Evolutionary conservation across 352 stramenopile genomes (phyloP).

Genomic region (Peronospora tabacina): DNA sequence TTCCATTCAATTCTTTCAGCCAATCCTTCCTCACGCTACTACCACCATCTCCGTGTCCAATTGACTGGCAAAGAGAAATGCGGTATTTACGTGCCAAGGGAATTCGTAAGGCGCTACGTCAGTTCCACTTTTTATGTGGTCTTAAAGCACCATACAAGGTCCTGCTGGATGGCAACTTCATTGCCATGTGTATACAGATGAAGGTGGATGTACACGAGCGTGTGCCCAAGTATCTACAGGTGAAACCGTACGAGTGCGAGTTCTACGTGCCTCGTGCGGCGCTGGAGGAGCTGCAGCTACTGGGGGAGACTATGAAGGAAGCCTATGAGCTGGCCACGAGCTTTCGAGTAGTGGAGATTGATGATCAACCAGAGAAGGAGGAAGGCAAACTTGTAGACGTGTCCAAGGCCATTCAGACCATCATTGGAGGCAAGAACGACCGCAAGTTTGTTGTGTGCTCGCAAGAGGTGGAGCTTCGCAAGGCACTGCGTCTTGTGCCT

Average conservation of each 20-base stretch:
- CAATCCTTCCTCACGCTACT: constrained; percentile 6
- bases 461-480: constrained; percentile 78
- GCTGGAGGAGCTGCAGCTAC: constrained; percentile 64
- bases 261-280: constrained; percentile 63
- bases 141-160: constrained; percentile 83
- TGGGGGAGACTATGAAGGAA: constrained; percentile 49
- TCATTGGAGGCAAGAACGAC: constrained; percentile 68
- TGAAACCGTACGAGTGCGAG: constrained; percentile 64
- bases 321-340: constrained; percentile 61
- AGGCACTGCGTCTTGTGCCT: constrained; percentile 51
- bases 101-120: constrained; percentile 81
- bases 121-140: constrained; percentile 85
- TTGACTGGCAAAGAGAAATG: constrained; percentile 41
- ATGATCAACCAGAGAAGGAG: constrained; percentile 24
- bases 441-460: constrained; percentile 80
- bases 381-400: constrained; percentile 36
- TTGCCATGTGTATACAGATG: constrained; percentile 84
- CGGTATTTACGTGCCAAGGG: constrained; percentile 76
- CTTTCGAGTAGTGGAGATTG: constrained; percentile 52
- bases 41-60: constrained; percentile 9
- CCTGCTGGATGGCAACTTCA: constrained; percentile 82
- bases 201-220: constrained; percentile 75
- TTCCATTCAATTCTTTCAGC: background rate
- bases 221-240: constrained; percentile 76
- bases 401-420: constrained; percentile 39